A percentile compares a stretch with the other conserved stretches of the same genome.
Conservation (phyloP, 306 rosid species). For the Prunus mira region DNA sequence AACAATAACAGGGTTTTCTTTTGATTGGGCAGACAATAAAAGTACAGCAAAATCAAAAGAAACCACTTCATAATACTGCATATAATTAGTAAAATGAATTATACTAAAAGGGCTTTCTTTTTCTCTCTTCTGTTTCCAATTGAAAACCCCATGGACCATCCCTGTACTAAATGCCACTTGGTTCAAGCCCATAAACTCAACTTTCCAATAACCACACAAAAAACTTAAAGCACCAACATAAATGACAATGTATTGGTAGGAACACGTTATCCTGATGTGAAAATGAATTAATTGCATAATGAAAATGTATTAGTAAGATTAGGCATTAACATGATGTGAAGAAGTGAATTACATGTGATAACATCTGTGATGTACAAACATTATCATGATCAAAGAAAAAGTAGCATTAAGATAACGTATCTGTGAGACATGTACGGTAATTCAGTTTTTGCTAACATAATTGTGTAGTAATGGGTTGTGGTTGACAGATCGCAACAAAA, state of each 20-base stretch:
- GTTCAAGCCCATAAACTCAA: not conserved
- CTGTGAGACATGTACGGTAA: not conserved
- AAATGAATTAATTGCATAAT: not conserved
- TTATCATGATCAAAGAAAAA: not conserved
- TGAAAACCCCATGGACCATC: not conserved
- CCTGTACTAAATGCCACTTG: not conserved
- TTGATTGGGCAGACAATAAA: not conserved
- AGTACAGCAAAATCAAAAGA: not conserved
- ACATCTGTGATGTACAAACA: not conserved
- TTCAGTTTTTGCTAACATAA: too few relatives aligned
- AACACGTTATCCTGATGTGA: not conserved
- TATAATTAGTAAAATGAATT: not conserved
- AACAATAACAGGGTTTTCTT: conserved; percentile 1
- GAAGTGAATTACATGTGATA: too few relatives aligned
- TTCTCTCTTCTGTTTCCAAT: not conserved
- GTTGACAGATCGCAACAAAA: not conserved
- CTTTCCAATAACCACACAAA: not conserved
- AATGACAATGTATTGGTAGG: not conserved
- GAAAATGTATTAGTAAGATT: not conserved
- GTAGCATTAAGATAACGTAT: not conserved
- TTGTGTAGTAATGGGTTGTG: not conserved
- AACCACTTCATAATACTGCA: not conserved
- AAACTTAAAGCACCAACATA: not conserved
- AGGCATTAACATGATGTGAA: too few relatives aligned
- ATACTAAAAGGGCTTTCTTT: not conserved